These are phyloP conservation scores for Cucurbita ficifolia DNA, from an alignment of 306 rosid genomes.

Conservation along the genomic window DNA sequence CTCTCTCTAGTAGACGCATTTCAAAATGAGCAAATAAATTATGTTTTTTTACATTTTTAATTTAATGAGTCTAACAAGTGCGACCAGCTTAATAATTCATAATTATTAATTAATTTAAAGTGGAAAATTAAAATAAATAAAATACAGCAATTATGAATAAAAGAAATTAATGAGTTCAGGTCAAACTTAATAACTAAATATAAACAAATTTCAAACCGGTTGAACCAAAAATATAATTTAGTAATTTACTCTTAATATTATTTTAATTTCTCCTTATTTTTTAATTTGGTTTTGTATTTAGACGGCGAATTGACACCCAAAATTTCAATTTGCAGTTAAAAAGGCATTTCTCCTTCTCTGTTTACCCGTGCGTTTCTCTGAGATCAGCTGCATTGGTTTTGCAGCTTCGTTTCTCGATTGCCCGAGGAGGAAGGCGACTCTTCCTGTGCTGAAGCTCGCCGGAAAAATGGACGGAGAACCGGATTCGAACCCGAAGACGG, in stretches of 20 bases:
- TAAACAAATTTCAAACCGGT: too few species aligned
- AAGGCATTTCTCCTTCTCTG: neutral
- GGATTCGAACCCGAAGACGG: constrained; percentile 7
- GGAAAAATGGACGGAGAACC: constrained; percentile 12
- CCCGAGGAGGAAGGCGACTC: neutral
- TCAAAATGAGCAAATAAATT: too few species aligned
- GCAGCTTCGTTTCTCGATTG: neutral
- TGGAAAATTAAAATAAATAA: too few species aligned
- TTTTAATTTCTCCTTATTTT: neutral
- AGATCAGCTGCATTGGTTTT: neutral
- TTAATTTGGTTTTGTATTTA: neutral
- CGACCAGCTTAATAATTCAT: too few species aligned
- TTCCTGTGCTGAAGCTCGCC: neutral
- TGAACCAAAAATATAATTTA: too few species aligned
- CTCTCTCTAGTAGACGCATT: too few species aligned
- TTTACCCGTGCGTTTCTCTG: neutral
- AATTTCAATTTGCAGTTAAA: neutral
- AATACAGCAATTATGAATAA: too few species aligned
- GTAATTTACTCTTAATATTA: neutral
- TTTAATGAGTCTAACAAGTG: too few species aligned
- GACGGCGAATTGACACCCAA: neutral
- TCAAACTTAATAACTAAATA: too few species aligned
- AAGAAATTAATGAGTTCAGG: too few species aligned
- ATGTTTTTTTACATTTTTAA: too few species aligned
- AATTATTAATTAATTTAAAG: too few species aligned